These are phyloP conservation scores for Neoboletus magnificus DNA, from an alignment of 768 basidiomycete species.

Conservation along the genomic window DNA sequence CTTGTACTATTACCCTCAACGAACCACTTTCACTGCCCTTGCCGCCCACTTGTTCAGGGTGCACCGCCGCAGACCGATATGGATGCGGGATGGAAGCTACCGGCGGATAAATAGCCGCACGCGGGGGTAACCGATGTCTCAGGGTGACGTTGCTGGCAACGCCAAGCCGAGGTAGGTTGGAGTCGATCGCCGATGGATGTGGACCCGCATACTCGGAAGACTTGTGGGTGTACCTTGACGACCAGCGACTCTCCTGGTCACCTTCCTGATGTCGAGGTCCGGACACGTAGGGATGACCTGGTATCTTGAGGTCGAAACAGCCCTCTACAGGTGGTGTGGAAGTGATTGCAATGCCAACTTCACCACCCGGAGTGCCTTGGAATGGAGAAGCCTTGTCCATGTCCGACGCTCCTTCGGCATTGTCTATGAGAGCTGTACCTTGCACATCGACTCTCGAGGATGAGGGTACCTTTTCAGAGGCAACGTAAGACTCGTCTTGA, in stretches of 20 bases:
- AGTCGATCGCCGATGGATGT: conserved; percentile 35
- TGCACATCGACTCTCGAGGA: conserved; percentile 24
- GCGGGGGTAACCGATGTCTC: conserved; percentile 38
- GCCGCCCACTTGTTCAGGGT: not conserved
- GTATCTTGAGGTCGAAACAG: conserved; percentile 11
- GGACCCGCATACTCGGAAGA: conserved; percentile 40
- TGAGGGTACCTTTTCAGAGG: conserved; percentile 23
- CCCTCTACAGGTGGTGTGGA: conserved; percentile 34
- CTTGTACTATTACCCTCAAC: not conserved
- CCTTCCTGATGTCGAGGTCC: not conserved
- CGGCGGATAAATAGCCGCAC: conserved; percentile 17
- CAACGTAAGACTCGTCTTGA: conserved; percentile 23
- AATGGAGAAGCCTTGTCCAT: conserved; percentile 26
- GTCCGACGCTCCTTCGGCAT: not conserved
- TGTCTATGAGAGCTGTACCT: conserved; percentile 10
- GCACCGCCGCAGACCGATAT: conserved; percentile 11
- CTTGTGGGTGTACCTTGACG: conserved; percentile 19
- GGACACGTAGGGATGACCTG: conserved; percentile 4
- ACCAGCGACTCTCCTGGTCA: not conserved
- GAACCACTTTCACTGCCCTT: not conserved
- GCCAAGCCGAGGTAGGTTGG: conserved; percentile 10
- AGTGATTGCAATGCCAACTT: conserved; percentile 44
- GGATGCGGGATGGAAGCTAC: conserved; percentile 31
- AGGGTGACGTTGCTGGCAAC: conserved; percentile 30
- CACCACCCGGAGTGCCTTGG: conserved; percentile 25